Percentiles rank a stretch among this genome's conserved stretches.
Conservation (phyloP, 2,329 filamentous ascomycete species). For the Monilinia fructicola region DNA sequence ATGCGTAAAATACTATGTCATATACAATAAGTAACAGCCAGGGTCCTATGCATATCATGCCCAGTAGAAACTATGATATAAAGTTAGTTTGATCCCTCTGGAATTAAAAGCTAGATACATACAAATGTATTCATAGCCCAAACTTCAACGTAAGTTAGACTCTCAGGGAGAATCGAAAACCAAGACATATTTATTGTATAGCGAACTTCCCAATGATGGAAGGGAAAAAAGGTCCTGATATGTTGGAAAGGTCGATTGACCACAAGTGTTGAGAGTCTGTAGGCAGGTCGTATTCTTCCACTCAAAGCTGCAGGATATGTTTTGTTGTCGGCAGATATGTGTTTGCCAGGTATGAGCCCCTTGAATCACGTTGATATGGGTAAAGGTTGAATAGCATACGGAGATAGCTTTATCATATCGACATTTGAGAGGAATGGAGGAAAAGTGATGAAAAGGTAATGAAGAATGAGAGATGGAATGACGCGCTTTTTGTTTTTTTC, state of each 20-base stretch:
- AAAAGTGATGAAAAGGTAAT: background rate
- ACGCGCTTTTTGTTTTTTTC: too few relatives aligned
- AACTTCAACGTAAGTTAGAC: conserved; percentile 57
- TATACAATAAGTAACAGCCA: conserved; percentile 63
- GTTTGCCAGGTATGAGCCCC: conserved; percentile 6
- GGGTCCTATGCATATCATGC: conserved; percentile 59
- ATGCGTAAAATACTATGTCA: conserved; percentile 62
- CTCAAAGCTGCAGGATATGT: conserved; percentile 5
- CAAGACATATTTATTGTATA: conserved; percentile 56
- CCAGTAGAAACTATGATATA: conserved; percentile 56
- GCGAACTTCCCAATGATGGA: background rate
- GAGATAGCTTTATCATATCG: conserved; percentile 14
- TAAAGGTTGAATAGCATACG: background rate
- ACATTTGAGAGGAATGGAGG: background rate
- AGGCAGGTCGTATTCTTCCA: background rate
- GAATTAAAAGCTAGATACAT: conserved; percentile 20
- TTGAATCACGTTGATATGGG: conserved; percentile 9
- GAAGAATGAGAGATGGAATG: conserved; percentile 21
- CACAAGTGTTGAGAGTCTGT: background rate
- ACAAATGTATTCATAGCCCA: conserved; percentile 60
- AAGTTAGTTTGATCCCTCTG: conserved; percentile 26
- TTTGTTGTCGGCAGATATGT: background rate
- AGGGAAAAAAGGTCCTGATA: too few relatives aligned
- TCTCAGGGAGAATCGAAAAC: conserved; percentile 63
- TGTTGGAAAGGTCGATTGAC: background rate